A percentile compares a stretch with the other conserved stretches of the same genome.
phyloP scores from a whole-genome alignment of 768 basidiomycete genomes.

The Lentinus tigrinus region DNA sequence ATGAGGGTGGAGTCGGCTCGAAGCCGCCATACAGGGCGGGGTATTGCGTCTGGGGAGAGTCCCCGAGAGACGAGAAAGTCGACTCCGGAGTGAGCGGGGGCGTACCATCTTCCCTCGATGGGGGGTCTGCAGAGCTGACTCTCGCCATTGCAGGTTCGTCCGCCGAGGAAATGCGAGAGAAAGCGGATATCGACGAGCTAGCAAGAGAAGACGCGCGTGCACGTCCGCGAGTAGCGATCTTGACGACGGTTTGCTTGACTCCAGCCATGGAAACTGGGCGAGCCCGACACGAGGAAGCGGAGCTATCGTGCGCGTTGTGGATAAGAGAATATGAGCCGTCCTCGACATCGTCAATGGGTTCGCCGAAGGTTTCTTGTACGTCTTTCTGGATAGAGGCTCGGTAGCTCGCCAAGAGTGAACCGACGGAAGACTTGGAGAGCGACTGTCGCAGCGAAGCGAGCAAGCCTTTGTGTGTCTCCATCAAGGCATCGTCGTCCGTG shows the following conservation, averaged over 20 bases:
- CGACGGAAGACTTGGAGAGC: neutral
- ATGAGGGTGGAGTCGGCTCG: neutral
- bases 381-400: slow-evolving; percentile 1
- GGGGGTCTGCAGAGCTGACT: too few species aligned
- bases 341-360: neutral
- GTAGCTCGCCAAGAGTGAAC: slow-evolving; percentile 1
- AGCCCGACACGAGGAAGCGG: neutral
- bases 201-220: neutral
- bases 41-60: neutral
- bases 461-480: neutral
- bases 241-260: neutral
- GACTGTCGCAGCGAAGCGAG: neutral
- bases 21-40: neutral
- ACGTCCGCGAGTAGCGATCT: neutral
- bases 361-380: neutral
- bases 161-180: neutral
- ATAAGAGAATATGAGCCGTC: neutral
- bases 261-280: neutral
- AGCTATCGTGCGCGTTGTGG: neutral
- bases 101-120: neutral
- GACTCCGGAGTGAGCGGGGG: slow-evolving; percentile 1
- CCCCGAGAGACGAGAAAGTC: neutral
- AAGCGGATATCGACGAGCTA: neutral
- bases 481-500: neutral
- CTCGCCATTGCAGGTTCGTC: neutral